These are phyloP conservation scores for Beauveria caledonica DNA, from an alignment of 2,329 filamentous ascomycete species.

Conservation along the genomic window DNA sequence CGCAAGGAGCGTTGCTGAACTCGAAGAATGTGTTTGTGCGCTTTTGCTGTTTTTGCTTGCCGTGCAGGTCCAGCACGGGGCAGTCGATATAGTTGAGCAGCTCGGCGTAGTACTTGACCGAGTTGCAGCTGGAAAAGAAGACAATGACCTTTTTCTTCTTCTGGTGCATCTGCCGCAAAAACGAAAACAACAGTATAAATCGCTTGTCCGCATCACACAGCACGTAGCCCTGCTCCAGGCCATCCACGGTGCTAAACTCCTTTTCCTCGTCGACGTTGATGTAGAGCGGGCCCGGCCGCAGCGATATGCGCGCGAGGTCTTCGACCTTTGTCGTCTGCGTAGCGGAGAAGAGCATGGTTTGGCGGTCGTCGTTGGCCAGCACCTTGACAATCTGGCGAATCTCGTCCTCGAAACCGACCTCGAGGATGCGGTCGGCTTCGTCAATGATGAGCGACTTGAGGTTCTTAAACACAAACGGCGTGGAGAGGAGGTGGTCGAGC, in stretches of 20 bases:
- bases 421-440: slow-evolving; percentile 91
- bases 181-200: slow-evolving; percentile 88
- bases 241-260: slow-evolving; percentile 85
- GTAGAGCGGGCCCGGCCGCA: slow-evolving; percentile 84
- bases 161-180: slow-evolving; percentile 70
- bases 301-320: slow-evolving; percentile 87
- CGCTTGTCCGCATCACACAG: slow-evolving; percentile 89
- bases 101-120: slow-evolving; percentile 92
- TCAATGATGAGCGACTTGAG: slow-evolving; percentile 88
- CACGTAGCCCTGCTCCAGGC: slow-evolving; percentile 92
- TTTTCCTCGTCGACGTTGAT: slow-evolving; percentile 93
- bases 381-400: slow-evolving; percentile 97
- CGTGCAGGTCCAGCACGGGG: slow-evolving; percentile 77
- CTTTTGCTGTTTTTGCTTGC: slow-evolving; percentile 97
- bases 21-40: slow-evolving; percentile 99
- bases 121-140: slow-evolving; percentile 88
- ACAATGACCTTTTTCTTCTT: slow-evolving; percentile 96
- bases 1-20: slow-evolving; percentile 68
- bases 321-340: slow-evolving; percentile 97
- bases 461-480: slow-evolving; percentile 87
- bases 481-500: slow-evolving; percentile 90
- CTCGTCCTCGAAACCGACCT: slow-evolving; percentile 97
- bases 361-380: slow-evolving; percentile 73
- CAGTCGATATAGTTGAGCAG: slow-evolving; percentile 97
- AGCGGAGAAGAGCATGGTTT: slow-evolving; percentile 97